phyloP scores from a whole-genome alignment of 176 grass and related monocot species.

The Microstegium vimineum region DNA sequence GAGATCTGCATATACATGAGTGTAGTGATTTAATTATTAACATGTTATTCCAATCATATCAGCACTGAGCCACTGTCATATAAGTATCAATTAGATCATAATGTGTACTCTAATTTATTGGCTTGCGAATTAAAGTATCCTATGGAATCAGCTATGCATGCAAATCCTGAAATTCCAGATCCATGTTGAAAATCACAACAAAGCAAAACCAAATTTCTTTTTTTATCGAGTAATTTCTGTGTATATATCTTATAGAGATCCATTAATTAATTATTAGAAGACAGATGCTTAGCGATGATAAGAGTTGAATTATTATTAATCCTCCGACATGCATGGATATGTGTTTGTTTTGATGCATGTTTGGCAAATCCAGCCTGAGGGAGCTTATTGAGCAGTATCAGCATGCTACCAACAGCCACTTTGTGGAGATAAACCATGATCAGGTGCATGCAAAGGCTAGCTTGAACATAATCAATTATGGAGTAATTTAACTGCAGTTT shows the following conservation, averaged over 20 bases:
- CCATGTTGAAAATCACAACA: not conserved
- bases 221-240: not conserved
- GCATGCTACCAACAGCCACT: conserved; percentile 53
- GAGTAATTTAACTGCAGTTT: not conserved
- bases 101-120: not conserved
- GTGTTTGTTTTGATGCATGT: not conserved
- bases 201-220: not conserved
- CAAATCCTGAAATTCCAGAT: no score
- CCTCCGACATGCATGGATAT: not conserved
- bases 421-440: conserved; percentile 59
- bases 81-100: not conserved
- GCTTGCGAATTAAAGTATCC: not conserved
- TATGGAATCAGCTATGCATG: not conserved
- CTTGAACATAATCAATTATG: not conserved
- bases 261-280: no score
- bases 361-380: conserved; percentile 44
- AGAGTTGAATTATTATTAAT: not conserved
- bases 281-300: not conserved
- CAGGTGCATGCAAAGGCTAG: conserved; percentile 35
- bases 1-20: not conserved
- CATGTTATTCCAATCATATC: not conserved
- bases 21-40: not conserved
- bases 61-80: not conserved
- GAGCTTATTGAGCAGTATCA: conserved; percentile 85
- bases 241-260: not conserved